Percentiles rank a stretch among this genome's conserved stretches.
Evolutionary conservation across 176 grass and related monocot genomes (phyloP).

Genomic region (Olyra latifolia): DNA sequence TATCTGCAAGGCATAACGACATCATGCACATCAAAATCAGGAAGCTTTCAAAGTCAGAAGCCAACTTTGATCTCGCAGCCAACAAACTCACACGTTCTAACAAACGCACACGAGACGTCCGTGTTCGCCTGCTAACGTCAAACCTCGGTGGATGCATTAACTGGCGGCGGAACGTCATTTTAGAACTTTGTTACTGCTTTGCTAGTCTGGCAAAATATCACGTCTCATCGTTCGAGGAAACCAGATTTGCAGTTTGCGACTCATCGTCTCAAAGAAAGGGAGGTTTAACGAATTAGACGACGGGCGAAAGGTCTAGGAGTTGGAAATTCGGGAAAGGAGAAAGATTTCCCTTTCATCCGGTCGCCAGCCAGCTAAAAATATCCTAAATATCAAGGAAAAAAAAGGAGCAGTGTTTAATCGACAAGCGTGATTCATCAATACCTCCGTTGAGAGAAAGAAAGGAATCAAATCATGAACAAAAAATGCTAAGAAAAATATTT

Average conservation of each 20-base stretch:
- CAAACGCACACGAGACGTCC: conserved; percentile 12
- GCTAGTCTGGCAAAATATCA: neutral
- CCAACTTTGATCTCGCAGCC: conserved; percentile 16
- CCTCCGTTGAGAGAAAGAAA: neutral
- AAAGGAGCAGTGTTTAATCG: neutral
- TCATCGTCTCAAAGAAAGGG: neutral
- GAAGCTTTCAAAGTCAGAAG: neutral
- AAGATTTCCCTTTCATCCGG: neutral
- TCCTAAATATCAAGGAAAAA: neutral
- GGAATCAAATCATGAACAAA: neutral
- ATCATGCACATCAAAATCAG: conserved; percentile 24
- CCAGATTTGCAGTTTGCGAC: neutral
- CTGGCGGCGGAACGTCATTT: neutral
- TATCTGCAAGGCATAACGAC: conserved; percentile 55
- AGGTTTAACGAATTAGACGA: neutral
- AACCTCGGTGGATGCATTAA: neutral
- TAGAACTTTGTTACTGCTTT: neutral
- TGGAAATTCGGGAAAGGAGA: neutral
- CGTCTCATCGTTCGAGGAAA: neutral
- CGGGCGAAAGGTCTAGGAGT: neutral
- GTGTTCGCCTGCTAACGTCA: neutral
- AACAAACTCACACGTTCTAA: conserved; percentile 19
- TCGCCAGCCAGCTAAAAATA: neutral
- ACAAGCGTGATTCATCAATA: neutral
- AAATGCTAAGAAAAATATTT: neutral